Evolutionary conservation across 73 alveolate genomes (phyloP).

Genomic region (Paramecium bursaria): DNA sequence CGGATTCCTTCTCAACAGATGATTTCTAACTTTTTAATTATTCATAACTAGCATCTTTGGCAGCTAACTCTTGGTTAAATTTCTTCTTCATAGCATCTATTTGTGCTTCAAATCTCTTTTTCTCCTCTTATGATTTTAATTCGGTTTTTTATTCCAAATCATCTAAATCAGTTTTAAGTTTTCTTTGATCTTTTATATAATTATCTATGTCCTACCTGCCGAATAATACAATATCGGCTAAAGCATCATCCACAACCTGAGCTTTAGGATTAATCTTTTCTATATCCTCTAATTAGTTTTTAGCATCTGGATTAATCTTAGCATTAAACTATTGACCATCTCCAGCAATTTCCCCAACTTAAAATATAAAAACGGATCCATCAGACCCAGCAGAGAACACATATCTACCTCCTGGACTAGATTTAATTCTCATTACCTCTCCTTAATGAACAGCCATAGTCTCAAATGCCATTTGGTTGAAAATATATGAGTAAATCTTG

Average conservation of each 20-base stretch:
- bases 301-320: constrained; percentile 64
- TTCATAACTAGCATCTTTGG: constrained; percentile 79
- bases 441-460: constrained; percentile 82
- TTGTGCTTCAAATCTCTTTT: constrained; percentile 70
- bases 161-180: constrained; percentile 75
- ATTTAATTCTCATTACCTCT: constrained; percentile 76
- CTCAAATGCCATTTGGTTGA: constrained; percentile 72
- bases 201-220: constrained; percentile 80
- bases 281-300: constrained; percentile 69
- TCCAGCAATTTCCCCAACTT: constrained; percentile 73
- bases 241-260: constrained; percentile 83
- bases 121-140: constrained; percentile 72
- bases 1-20: constrained; percentile 79
- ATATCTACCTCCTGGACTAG: constrained; percentile 88
- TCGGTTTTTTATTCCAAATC: constrained; percentile 81
- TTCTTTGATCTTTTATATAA: constrained; percentile 77
- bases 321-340: constrained; percentile 62
- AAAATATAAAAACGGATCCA: constrained; percentile 83
- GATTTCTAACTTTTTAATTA: constrained; percentile 77
- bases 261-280: constrained; percentile 73
- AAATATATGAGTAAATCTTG: constrained; percentile 67
- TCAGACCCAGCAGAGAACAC: constrained; percentile 89
- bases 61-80: constrained; percentile 73
- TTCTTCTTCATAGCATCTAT: constrained; percentile 75
- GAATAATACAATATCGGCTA: constrained; percentile 89